phyloP scores from a whole-genome alignment of 202 grass and related monocot species.

The Panicum hallii region DNA sequence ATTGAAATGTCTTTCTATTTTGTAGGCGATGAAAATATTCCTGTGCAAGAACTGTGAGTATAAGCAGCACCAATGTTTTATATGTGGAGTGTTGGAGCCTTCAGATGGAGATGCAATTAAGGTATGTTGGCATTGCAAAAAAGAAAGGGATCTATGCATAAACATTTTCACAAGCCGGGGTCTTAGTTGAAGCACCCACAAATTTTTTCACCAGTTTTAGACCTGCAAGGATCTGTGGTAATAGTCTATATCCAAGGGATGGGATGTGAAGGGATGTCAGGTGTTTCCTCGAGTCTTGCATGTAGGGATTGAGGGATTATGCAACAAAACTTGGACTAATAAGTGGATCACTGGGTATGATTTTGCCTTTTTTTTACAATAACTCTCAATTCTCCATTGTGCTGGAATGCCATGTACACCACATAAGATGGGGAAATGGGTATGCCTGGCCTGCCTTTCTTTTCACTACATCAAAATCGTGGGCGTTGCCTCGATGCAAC shows the following conservation, averaged over 20 bases:
- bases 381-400: background rate
- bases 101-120: conserved; percentile 73
- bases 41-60: conserved; percentile 82
- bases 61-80: conserved; percentile 95
- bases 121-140: conserved; percentile 55
- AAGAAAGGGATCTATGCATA: background rate
- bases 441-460: background rate
- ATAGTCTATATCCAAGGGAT: background rate
- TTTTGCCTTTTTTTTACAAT: background rate
- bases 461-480: background rate
- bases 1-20: conserved; percentile 36
- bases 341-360: background rate
- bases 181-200: conserved; percentile 4
- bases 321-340: background rate
- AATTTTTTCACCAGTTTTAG: background rate
- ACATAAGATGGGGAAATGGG: background rate
- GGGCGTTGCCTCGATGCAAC: background rate
- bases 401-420: background rate
- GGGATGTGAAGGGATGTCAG: background rate
- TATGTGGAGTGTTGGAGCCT: conserved; percentile 75
- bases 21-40: conserved; percentile 82
- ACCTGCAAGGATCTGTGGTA: background rate
- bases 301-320: background rate
- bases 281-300: background rate
- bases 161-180: background rate